These are phyloP conservation scores for Evernia prunastri DNA, from an alignment of 495 filamentous ascomycete species.

Conservation along the genomic window DNA sequence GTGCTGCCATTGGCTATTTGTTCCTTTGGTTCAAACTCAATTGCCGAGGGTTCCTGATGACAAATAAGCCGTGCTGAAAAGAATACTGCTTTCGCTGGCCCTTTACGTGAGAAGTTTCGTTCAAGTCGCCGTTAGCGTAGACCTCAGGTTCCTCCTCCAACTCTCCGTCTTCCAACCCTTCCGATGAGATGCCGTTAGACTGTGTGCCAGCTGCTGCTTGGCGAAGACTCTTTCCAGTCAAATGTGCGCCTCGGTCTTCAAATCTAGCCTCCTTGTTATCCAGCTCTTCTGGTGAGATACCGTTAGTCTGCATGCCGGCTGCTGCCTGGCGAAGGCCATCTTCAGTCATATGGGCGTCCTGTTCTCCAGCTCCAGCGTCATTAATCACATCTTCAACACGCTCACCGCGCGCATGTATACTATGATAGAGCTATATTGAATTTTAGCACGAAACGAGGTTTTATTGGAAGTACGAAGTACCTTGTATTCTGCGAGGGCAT, in stretches of 20 bases:
- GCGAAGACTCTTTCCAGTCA: too few species aligned
- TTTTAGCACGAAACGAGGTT: conserved; percentile 22
- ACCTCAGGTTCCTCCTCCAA: conserved; percentile 18
- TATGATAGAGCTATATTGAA: conserved; percentile 76
- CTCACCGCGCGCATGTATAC: conserved; percentile 77
- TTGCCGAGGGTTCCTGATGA: neutral
- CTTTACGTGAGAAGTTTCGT: neutral
- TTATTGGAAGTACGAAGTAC: conserved; percentile 41
- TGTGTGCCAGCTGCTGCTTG: too few species aligned
- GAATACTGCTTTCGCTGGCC: neutral
- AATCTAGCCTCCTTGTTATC: too few species aligned
- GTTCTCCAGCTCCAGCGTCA: conserved; percentile 15
- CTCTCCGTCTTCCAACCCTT: conserved; percentile 30
- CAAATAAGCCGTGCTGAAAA: neutral
- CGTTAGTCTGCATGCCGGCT: conserved; percentile 13
- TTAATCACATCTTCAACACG: conserved; percentile 62
- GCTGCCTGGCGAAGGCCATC: conserved; percentile 16
- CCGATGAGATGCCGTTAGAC: too few species aligned
- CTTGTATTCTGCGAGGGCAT: conserved; percentile 90
- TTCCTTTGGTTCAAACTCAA: conserved; percentile 3
- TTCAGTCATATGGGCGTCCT: conserved; percentile 16
- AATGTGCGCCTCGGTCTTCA: too few species aligned
- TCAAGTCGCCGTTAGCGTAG: conserved; percentile 1
- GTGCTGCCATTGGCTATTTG: neutral
- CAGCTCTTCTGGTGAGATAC: conserved; percentile 21